Conservation (phyloP, 1,139 yeast genomes). For the Hemisphaericaspora subhashii region DNA sequence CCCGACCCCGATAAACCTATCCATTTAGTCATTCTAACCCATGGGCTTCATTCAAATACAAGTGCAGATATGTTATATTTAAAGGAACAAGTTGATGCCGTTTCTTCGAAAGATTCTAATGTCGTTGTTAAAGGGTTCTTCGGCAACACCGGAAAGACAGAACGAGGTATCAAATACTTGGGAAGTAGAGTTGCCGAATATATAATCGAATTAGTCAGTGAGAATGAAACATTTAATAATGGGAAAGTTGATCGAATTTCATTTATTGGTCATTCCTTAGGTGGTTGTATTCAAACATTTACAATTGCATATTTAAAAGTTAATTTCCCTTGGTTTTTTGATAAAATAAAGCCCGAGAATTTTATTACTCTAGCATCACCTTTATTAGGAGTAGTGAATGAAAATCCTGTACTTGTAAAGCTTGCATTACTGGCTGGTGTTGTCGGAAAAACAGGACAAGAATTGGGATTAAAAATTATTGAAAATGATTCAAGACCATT, state of each 20-base stretch:
- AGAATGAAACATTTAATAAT: slow-evolving; percentile 31
- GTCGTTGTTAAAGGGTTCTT: slow-evolving; percentile 79
- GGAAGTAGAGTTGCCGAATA: slow-evolving; percentile 84
- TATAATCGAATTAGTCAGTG: slow-evolving; percentile 57
- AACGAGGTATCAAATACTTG: slow-evolving; percentile 81
- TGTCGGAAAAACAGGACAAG: slow-evolving; percentile 93
- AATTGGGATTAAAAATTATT: slow-evolving; percentile 60
- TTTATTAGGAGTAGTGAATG: slow-evolving; percentile 76
- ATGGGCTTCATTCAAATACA: slow-evolving; percentile 88
- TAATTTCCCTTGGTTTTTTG: slow-evolving; percentile 72
- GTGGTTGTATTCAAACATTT: slow-evolving; percentile 88
- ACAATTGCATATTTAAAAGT: slow-evolving; percentile 74
- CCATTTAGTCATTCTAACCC: slow-evolving; percentile 80
- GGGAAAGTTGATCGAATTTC: slow-evolving; percentile 62
- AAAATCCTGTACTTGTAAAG: slow-evolving; percentile 85
- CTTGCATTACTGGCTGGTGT: slow-evolving; percentile 84
- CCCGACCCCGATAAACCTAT: slow-evolving; percentile 51
- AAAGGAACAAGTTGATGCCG: slow-evolving; percentile 72
- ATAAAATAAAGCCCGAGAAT: slow-evolving; percentile 68
- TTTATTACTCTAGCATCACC: slow-evolving; percentile 89
- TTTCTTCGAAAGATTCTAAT: slow-evolving; percentile 46
- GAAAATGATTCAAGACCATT: slow-evolving; percentile 56
- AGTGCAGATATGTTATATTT: slow-evolving; percentile 86
- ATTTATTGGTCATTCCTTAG: slow-evolving; percentile 88
- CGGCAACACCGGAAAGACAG: slow-evolving; percentile 87